Conservation (phyloP, 2,329 filamentous ascomycete species). For the Paecilomyces niveus region DNA sequence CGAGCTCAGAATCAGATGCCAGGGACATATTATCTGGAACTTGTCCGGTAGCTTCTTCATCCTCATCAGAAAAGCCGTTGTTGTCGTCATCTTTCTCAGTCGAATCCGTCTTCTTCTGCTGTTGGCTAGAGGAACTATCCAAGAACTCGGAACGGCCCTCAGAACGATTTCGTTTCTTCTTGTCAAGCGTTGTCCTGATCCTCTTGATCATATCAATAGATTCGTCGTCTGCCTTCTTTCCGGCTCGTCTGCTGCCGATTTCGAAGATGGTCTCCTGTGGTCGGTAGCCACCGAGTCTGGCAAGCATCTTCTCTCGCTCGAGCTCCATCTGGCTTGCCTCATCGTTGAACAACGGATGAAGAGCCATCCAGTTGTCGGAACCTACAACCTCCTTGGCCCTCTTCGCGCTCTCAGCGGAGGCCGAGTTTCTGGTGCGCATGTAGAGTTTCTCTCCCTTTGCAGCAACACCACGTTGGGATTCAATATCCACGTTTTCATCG, state of each 20-base stretch:
- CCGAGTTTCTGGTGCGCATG: slow-evolving; percentile 78
- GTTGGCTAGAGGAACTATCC: slow-evolving; percentile 7
- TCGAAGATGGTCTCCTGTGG: slow-evolving; percentile 97
- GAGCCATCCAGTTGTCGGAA: slow-evolving; percentile 62
- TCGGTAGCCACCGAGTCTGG: slow-evolving; percentile 78
- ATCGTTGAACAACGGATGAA: slow-evolving; percentile 74
- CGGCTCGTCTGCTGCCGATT: slow-evolving; percentile 68
- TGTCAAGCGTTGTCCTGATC: slow-evolving; percentile 36
- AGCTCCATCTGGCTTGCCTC: slow-evolving; percentile 56
- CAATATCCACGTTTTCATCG: slow-evolving; percentile 67
- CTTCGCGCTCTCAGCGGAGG: slow-evolving; percentile 84
- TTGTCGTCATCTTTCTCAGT: slow-evolving; percentile 33
- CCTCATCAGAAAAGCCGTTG: slow-evolving; percentile 29
- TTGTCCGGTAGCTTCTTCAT: slow-evolving; percentile 32
- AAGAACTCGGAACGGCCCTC: slow-evolving; percentile 18
- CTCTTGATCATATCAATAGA: slow-evolving; percentile 46
- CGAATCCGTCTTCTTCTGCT: slow-evolving; percentile 12
- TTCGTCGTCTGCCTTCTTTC: slow-evolving; percentile 64
- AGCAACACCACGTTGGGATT: slow-evolving; percentile 63
- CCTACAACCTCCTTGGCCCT: slow-evolving; percentile 70
- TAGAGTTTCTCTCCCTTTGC: slow-evolving; percentile 90
- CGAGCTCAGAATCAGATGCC: slow-evolving; percentile 57
- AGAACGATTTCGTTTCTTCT: slow-evolving; percentile 31
- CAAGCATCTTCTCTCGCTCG: slow-evolving; percentile 77
- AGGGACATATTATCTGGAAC: slow-evolving; percentile 47